Evolutionary conservation across 345 rosid species (phyloP), one percentile per base, ranked within the genome.

Genomic region (Garcia nutans): DNA sequence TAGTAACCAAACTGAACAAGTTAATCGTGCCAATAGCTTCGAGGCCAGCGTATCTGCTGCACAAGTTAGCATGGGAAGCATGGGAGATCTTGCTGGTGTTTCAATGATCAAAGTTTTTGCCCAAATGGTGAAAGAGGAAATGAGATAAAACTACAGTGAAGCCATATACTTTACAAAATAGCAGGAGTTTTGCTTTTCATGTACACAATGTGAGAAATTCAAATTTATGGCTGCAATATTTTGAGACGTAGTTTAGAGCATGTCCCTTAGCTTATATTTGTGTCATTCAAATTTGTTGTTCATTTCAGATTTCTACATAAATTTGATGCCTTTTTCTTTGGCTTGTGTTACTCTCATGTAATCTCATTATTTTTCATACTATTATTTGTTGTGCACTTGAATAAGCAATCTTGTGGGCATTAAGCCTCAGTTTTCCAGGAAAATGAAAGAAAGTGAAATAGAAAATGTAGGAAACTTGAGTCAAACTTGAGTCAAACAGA

Each of bases 91-190:
- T 11, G 79, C 80, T 54, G 89, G 90, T 7, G 80, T 79, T 55
- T 89, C 93, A 0, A 88, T 91, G 93, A 88, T 86, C 54, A 88
- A 80, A 55, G 87, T 88, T 62, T 91, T 91, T 72, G 93, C 92
- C 3, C 86, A 87, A 74, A 83, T 91, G 92, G 89, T 86, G 68
- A 85, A 82, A 72, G 90, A 88, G 82, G 89, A 87, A 24, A 83
- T 71, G 75, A 45, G 87, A 65, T 83, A 79, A 79, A 74, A 81
- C 54, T 73, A 45, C 60, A 55, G 47, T 37, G 5, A 68, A 61
- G 62, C 37, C 52, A 17, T 31, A n/a, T 8, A 52, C 33, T 50
- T 63, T 52, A 12, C 56, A 12, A 54, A 54, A 17, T 17, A 54
- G 8, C 20, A 15, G n/a, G 1, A 16, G 13, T 17, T 17, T 16